A percentile compares a stretch with the other conserved stretches of the same genome.
Conservation (phyloP, 805 yeast species). For the Metschnikowia koreensis region DNA sequence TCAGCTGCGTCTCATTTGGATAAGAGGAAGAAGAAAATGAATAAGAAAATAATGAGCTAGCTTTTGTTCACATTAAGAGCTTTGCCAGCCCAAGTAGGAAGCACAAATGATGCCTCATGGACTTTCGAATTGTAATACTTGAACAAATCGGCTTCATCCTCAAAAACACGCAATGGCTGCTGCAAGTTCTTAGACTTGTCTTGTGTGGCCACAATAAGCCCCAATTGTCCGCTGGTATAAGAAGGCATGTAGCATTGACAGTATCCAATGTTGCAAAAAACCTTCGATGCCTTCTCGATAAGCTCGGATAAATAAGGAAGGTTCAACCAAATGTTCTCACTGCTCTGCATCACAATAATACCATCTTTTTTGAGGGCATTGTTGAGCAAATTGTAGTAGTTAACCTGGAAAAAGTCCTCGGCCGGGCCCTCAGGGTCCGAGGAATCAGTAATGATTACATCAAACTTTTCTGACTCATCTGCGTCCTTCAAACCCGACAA, state of each 20-base stretch:
- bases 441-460: slow-evolving; percentile 86
- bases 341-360: slow-evolving; percentile 76
- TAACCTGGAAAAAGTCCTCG: slow-evolving; percentile 76
- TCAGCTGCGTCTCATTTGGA: too few species aligned
- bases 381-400: slow-evolving; percentile 66
- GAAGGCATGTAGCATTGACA: slow-evolving; percentile 83
- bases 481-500: slow-evolving; percentile 38
- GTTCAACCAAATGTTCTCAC: slow-evolving; percentile 76
- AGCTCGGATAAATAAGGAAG: slow-evolving; percentile 50
- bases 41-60: too few species aligned
- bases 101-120: slow-evolving; percentile 70
- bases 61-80: slow-evolving; percentile 18
- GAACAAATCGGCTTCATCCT: slow-evolving; percentile 49
- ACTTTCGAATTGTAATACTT: slow-evolving; percentile 64
- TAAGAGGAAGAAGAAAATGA: too few species aligned
- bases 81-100: slow-evolving; percentile 75
- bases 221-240: slow-evolving; percentile 86
- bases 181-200: slow-evolving; percentile 45
- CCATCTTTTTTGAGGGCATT: slow-evolving; percentile 62
- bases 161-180: slow-evolving; percentile 51
- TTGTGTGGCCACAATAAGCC: slow-evolving; percentile 70
- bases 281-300: slow-evolving; percentile 47
- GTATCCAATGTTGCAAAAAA: slow-evolving; percentile 61
- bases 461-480: slow-evolving; percentile 52
- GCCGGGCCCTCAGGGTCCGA: slow-evolving; percentile 98